These are phyloP conservation scores for Gnomoniopsis smithogilvyi DNA, from an alignment of 2,329 filamentous ascomycete genomes.

Conservation along the genomic window DNA sequence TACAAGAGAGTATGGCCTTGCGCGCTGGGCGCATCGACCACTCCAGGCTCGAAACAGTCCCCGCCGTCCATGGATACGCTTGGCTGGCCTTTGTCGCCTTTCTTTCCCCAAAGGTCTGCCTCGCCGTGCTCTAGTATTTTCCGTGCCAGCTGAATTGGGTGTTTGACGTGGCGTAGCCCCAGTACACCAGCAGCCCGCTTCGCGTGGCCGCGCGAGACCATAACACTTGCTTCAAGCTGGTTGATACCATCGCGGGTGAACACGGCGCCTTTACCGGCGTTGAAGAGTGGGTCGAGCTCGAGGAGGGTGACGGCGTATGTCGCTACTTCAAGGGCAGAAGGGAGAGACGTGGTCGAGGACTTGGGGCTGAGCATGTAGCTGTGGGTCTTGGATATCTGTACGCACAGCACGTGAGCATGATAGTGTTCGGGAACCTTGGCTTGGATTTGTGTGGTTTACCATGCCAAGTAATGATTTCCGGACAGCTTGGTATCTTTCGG, in stretches of 20 bases:
- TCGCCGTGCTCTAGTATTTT: slow-evolving; percentile 69
- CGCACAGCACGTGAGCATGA: background rate
- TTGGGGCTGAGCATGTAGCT: slow-evolving; percentile 41
- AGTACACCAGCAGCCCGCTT: slow-evolving; percentile 80
- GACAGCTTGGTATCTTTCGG: slow-evolving; percentile 56
- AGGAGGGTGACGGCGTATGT: slow-evolving; percentile 72
- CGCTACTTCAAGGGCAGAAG: slow-evolving; percentile 68
- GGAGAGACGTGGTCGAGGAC: slow-evolving; percentile 24
- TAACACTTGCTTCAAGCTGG: slow-evolving; percentile 82
- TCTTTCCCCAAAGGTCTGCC: slow-evolving; percentile 44
- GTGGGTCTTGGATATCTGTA: slow-evolving; percentile 42
- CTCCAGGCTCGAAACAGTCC: slow-evolving; percentile 1
- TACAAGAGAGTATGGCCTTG: slow-evolving; percentile 69
- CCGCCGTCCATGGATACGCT: slow-evolving; percentile 27
- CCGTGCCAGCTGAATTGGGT: slow-evolving; percentile 72
- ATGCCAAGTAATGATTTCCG: slow-evolving; percentile 59
- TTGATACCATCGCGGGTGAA: slow-evolving; percentile 81
- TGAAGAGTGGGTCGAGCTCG: slow-evolving; percentile 81
- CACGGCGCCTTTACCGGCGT: slow-evolving; percentile 78
- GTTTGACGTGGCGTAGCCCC: slow-evolving; percentile 69
- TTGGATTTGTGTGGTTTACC: slow-evolving; percentile 35
- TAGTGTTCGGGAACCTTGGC: background rate
- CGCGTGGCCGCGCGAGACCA: slow-evolving; percentile 70
- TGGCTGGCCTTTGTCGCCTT: slow-evolving; percentile 17
- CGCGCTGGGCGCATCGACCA: slow-evolving; percentile 50